These are phyloP conservation scores for Pinus albicaulis DNA, from an alignment of 75 land plant genomes.

Conservation along the genomic window DNA sequence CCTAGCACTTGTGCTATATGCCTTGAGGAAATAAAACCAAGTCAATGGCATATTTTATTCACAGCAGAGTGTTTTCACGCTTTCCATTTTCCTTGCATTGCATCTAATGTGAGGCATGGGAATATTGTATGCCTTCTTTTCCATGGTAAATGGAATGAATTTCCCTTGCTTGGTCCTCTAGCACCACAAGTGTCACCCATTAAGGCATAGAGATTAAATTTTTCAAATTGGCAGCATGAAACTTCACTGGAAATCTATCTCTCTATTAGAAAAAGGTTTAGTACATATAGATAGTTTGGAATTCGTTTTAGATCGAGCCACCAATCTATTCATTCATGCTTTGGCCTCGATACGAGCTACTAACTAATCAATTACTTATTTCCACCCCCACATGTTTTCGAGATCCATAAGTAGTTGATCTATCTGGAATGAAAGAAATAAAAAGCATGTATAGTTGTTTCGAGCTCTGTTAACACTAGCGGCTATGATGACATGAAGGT, in stretches of 20 bases:
- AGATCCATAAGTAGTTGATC: too few relatives aligned
- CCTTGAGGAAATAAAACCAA: slow-evolving; percentile 51
- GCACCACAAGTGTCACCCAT: background rate
- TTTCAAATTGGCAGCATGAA: slow-evolving; percentile 6
- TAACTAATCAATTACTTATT: too few relatives aligned
- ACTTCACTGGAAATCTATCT: too few relatives aligned
- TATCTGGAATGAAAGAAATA: too few relatives aligned
- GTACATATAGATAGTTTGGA: too few relatives aligned
- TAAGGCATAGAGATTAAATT: background rate
- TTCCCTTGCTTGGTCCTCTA: slow-evolving; percentile 33
- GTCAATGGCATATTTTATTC: slow-evolving; percentile 72
- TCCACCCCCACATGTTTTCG: too few relatives aligned
- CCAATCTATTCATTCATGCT: too few relatives aligned
- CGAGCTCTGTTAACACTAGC: background rate
- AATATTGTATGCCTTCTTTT: slow-evolving; percentile 77
- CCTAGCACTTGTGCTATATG: slow-evolving; percentile 71
- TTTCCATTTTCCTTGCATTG: slow-evolving; percentile 86
- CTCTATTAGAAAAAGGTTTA: too few relatives aligned
- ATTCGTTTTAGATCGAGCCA: too few relatives aligned
- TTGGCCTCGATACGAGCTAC: too few relatives aligned
- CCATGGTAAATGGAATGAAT: slow-evolving; percentile 72
- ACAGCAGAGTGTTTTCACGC: slow-evolving; percentile 89
- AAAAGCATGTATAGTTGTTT: background rate
- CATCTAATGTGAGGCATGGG: slow-evolving; percentile 81
- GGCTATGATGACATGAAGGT: slow-evolving; percentile 1